These are phyloP conservation scores for Talaromyces sp. DNA, from an alignment of 2,329 filamentous ascomycete genomes.

Conservation along the genomic window DNA sequence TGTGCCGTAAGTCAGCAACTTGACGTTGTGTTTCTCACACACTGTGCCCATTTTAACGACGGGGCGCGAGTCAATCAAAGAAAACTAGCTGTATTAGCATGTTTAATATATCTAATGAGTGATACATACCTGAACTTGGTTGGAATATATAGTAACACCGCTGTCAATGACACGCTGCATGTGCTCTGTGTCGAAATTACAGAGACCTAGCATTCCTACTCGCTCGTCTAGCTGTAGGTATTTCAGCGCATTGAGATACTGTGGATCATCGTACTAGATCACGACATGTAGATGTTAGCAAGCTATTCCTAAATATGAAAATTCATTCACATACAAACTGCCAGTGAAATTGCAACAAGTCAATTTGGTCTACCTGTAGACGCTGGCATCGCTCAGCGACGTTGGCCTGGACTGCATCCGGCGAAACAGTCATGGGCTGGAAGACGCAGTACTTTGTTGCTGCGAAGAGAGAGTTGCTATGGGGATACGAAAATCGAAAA, in stretches of 20 bases:
- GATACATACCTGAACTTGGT: slow-evolving; percentile 34
- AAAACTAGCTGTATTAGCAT: slow-evolving; percentile 26
- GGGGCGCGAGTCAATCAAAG: slow-evolving; percentile 37
- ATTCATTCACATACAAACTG: slow-evolving; percentile 28
- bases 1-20: slow-evolving; percentile 43
- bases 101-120: background rate
- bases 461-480: slow-evolving; percentile 29
- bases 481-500: slow-evolving; percentile 28
- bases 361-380: slow-evolving; percentile 29
- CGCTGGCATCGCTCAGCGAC: slow-evolving; percentile 31
- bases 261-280: slow-evolving; percentile 24
- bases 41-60: slow-evolving; percentile 32
- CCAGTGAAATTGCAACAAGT: slow-evolving; percentile 44
- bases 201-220: slow-evolving; percentile 34
- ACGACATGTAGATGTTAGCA: background rate
- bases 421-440: slow-evolving; percentile 27
- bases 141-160: slow-evolving; percentile 30
- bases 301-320: slow-evolving; percentile 16
- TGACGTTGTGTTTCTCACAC: slow-evolving; percentile 35
- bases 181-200: slow-evolving; percentile 39
- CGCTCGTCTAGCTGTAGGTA: slow-evolving; percentile 30
- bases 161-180: slow-evolving; percentile 30
- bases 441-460: slow-evolving; percentile 43
- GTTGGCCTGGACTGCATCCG: slow-evolving; percentile 28
- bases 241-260: slow-evolving; percentile 33